Conservation (phyloP, 805 yeast species). For the Phaffomyces opuntiae region DNA sequence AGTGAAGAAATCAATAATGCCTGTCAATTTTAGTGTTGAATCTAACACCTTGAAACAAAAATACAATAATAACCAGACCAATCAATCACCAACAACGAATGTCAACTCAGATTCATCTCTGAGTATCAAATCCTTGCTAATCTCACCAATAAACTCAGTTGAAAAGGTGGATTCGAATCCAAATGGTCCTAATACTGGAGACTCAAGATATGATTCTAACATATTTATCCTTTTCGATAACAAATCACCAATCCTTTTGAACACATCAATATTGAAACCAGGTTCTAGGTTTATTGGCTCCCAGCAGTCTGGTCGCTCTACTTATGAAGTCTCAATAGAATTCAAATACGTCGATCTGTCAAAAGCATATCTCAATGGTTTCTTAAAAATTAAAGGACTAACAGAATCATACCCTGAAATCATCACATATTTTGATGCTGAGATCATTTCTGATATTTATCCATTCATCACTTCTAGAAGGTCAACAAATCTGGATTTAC, state of each 20-base stretch:
- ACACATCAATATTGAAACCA: conserved; percentile 46
- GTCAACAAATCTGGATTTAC: background rate
- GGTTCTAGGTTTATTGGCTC: conserved; percentile 58
- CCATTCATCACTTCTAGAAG: conserved; percentile 33
- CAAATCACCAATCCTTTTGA: conserved; percentile 10
- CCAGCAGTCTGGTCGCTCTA: conserved; percentile 61
- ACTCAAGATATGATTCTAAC: background rate
- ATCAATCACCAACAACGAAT: too few species aligned
- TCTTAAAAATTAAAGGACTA: conserved; percentile 59
- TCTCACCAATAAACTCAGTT: background rate
- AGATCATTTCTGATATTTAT: conserved; percentile 47
- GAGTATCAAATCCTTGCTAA: background rate
- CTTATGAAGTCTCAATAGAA: conserved; percentile 63
- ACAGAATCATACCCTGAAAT: conserved; percentile 64
- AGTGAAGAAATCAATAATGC: too few species aligned
- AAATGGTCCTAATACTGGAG: background rate
- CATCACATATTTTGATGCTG: conserved; percentile 69
- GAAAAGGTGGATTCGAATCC: background rate
- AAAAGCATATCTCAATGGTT: conserved; percentile 48
- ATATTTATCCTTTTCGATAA: conserved; percentile 5
- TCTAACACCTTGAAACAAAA: too few species aligned
- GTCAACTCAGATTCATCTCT: background rate
- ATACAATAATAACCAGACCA: too few species aligned
- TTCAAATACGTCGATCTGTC: conserved; percentile 60
- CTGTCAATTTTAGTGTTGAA: too few species aligned